phyloP scores from a whole-genome alignment of 2,329 filamentous ascomycete species.

The Cordyceps cicadae region DNA sequence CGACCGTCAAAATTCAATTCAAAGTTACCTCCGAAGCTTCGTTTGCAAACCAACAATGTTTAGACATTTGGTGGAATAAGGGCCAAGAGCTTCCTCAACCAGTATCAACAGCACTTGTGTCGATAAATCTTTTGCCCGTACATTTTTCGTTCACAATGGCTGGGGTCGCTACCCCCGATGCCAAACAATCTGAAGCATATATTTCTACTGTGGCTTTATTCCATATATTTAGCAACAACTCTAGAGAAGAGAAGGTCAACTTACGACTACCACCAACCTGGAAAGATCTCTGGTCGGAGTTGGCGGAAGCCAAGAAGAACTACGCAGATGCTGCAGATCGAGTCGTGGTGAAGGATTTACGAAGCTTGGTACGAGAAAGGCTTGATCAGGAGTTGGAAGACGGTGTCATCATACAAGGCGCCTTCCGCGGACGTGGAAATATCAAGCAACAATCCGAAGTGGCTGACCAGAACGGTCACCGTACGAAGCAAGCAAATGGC shows the following conservation, averaged over 20 bases:
- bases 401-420: constrained; percentile 67
- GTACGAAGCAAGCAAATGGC: constrained; percentile 28
- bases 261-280: constrained; percentile 70
- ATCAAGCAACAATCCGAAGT: constrained; percentile 39
- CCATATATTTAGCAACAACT: constrained; percentile 65
- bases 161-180: constrained; percentile 62
- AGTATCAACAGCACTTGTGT: constrained; percentile 30
- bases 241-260: constrained; percentile 79
- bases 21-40: constrained; percentile 62
- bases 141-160: constrained; percentile 65
- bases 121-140: constrained; percentile 37
- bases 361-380: constrained; percentile 59
- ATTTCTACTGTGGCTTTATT: constrained; percentile 77
- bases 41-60: constrained; percentile 67
- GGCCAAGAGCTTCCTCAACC: constrained; percentile 45
- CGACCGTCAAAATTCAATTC: constrained; percentile 58
- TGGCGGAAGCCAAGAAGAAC: constrained; percentile 61
- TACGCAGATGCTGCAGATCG: constrained; percentile 65
- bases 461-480: constrained; percentile 37
- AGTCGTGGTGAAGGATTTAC: constrained; percentile 56
- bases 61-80: constrained; percentile 74
- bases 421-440: constrained; percentile 56
- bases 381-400: constrained; percentile 63
- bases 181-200: constrained; percentile 78
- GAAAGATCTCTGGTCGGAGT: constrained; percentile 79